Conservation (phyloP, 495 filamentous ascomycete species). For the Aspergillus egyptiacus region DNA sequence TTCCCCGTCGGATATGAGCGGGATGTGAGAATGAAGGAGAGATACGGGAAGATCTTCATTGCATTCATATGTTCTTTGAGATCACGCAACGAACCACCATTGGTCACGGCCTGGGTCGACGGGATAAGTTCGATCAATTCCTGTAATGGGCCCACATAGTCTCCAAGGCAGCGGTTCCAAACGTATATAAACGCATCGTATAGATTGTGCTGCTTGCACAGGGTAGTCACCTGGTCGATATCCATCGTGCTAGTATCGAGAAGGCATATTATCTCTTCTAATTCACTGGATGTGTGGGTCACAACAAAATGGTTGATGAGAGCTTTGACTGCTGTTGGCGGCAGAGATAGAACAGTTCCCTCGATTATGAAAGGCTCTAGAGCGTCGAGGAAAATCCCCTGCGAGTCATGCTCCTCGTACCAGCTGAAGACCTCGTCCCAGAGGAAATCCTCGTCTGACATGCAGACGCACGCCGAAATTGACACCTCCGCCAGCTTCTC, state of each 20-base stretch:
- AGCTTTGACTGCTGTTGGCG: conserved; percentile 78
- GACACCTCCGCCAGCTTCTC: conserved; percentile 76
- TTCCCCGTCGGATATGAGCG: conserved; percentile 85
- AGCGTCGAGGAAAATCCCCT: conserved; percentile 76
- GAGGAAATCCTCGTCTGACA: conserved; percentile 71
- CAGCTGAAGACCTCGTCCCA: conserved; percentile 86
- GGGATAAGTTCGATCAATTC: conserved; percentile 73
- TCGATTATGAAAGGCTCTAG: conserved; percentile 82
- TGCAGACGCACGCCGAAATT: conserved; percentile 72
- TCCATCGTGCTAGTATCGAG: conserved; percentile 88
- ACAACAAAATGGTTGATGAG: conserved; percentile 74
- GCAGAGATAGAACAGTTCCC: conserved; percentile 65
- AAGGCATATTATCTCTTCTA: conserved; percentile 95
- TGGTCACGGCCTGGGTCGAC: conserved; percentile 24
- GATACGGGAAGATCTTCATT: conserved; percentile 89
- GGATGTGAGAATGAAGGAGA: conserved; percentile 88
- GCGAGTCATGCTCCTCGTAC: conserved; percentile 71
- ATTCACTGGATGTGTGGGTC: conserved; percentile 60
- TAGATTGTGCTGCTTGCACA: conserved; percentile 85
- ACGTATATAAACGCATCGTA: conserved; percentile 97
- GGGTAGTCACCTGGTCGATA: conserved; percentile 81
- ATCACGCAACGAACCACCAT: conserved; percentile 30
- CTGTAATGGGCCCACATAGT: conserved; percentile 85
- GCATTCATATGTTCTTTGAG: conserved; percentile 53
- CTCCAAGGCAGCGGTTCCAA: conserved; percentile 83